Base-by-base conservation (phyloP, 169 alveolate genomes). In the Cryptosporidium ubiquitum region DNA sequence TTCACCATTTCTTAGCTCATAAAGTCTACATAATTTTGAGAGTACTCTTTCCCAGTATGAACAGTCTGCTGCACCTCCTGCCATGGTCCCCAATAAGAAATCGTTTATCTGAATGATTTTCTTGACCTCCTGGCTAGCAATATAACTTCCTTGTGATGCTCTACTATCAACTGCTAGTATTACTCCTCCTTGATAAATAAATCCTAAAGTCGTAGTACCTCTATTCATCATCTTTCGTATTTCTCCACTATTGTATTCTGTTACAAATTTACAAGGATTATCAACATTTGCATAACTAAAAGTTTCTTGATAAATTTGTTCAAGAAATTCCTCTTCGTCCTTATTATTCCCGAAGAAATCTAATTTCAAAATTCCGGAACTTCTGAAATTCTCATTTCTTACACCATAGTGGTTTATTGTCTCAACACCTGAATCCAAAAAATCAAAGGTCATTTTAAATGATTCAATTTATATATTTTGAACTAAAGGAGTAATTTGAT, bases 41-140 rank as follows among this genome's bases (percentile, higher is more conserved):
- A 98, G 93, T 52, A 95, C 95, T 64, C 98, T 92, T 89, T 97
- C 99, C 99, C 99, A 98, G 96, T 95, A 98, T 79, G 96, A 93
- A 91, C 99, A 98, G 94, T 99, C 99, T 26, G 99, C 99, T 6
- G 99, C 99, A 44, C 99, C 99, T 55, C 99, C 99, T 20, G 99
- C 99, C 99, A 99, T 98, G 7, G 99, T 99, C 49, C 98, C 99
- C 71, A 98, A 93, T 49, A 99, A 93, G 92, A 95, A 95, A 39
- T 97, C 98, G 93, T 98, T 98, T 86, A 99, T 98, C 92, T 97
- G 99, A 70, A 98, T 96, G 71, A 98, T 98, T 92, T 99, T 98
- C 84, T 97, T 93, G 37, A 98, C 99, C 84, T 97, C 94, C 92
- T 96, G 98, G 55, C 99, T 95, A 84, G 99, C 96, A 40, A 98